Conservation (phyloP, 2,329 filamentous ascomycete species). For the Tolypocladium amazonense region DNA sequence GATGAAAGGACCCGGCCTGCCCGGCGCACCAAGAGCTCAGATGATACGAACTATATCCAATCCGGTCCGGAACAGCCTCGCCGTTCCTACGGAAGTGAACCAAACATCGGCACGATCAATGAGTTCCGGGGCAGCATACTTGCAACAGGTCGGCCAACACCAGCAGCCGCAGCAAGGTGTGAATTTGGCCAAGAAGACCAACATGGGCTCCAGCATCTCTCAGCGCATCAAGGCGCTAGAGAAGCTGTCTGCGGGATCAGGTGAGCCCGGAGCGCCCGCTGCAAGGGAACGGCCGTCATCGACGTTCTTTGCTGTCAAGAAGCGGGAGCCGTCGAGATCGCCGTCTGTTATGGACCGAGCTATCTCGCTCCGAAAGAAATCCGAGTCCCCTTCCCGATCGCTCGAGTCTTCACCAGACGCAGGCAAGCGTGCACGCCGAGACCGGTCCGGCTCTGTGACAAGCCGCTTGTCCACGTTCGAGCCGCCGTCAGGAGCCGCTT, state of each 20-base stretch:
- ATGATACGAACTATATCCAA: constrained; percentile 38
- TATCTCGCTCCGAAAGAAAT: constrained; percentile 23
- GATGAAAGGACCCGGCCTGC: constrained; percentile 2
- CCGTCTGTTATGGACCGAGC: constrained; percentile 35
- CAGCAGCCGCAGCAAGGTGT: constrained; percentile 33
- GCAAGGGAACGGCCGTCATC: constrained; percentile 34
- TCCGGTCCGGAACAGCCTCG: constrained; percentile 30
- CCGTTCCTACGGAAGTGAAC: constrained; percentile 33
- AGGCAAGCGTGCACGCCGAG: constrained; percentile 23
- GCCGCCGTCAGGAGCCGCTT: constrained; percentile 13
- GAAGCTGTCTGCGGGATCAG: constrained; percentile 48
- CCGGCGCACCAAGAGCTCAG: constrained; percentile 11
- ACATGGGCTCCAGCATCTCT: constrained; percentile 82
- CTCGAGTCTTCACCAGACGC: constrained; percentile 37
- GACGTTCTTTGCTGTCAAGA: constrained; percentile 50
- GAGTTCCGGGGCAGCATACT: constrained; percentile 45
- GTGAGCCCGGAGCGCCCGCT: constrained; percentile 11
- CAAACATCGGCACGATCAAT: constrained; percentile 39
- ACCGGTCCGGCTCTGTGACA: constrained; percentile 43
- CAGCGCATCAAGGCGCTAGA: constrained; percentile 90
- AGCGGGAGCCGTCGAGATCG: constrained; percentile 32
- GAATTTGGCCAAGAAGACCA: constrained; percentile 53
- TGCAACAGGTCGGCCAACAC: constrained; percentile 44
- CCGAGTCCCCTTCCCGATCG: constrained; percentile 26
- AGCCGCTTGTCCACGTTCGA: constrained; percentile 48